A percentile compares a stretch with the other conserved stretches of the same genome.
Evolutionary conservation across 192 early-diverging fungal species (phyloP).

Genomic region (Coemansia biformis): DNA sequence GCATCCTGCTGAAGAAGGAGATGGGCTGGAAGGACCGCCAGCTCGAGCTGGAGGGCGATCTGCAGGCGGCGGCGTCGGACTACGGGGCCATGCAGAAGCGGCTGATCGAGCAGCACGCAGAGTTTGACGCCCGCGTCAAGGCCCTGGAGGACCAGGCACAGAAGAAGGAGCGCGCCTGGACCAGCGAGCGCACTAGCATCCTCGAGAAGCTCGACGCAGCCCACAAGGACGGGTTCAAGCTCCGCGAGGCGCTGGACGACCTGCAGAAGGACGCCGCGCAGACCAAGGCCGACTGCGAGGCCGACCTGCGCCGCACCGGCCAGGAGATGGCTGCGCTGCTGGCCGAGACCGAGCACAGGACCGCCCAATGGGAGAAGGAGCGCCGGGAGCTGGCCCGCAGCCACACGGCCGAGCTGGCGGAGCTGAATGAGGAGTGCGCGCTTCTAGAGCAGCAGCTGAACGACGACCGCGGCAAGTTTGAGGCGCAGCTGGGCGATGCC

Average conservation of each 20-base stretch:
- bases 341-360: constrained; percentile 5
- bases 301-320: constrained; percentile 24
- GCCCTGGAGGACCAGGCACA: constrained; percentile 14
- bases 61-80: constrained; percentile 32
- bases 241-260: constrained; percentile 38
- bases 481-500: constrained; percentile 15
- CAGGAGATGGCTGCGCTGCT: constrained; percentile 19
- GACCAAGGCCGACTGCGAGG: constrained; percentile 23
- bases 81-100: constrained; percentile 29
- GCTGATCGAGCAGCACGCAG: constrained; percentile 12
- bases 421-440: constrained; percentile 18
- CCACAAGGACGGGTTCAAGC: constrained; percentile 41
- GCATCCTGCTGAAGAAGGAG: constrained; percentile 36
- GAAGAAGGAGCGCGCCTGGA: constrained; percentile 28
- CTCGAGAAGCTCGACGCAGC: constrained; percentile 42
- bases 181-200: constrained; percentile 22
- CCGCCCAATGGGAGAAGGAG: constrained; percentile 19
- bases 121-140: constrained; percentile 7
- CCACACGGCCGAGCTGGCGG: constrained; percentile 17
- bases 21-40: constrained; percentile 40
- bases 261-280: constrained; percentile 29
- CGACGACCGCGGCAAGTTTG: constrained; percentile 16
- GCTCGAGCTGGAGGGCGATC: constrained; percentile 27
- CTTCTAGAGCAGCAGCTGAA: constrained; percentile 21
- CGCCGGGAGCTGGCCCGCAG: constrained; percentile 17